Evolutionary conservation across 2,329 filamentous ascomycete species (phyloP), one percentile per base, ranked within the genome.

Genomic region (Colletotrichum siamense): DNA sequence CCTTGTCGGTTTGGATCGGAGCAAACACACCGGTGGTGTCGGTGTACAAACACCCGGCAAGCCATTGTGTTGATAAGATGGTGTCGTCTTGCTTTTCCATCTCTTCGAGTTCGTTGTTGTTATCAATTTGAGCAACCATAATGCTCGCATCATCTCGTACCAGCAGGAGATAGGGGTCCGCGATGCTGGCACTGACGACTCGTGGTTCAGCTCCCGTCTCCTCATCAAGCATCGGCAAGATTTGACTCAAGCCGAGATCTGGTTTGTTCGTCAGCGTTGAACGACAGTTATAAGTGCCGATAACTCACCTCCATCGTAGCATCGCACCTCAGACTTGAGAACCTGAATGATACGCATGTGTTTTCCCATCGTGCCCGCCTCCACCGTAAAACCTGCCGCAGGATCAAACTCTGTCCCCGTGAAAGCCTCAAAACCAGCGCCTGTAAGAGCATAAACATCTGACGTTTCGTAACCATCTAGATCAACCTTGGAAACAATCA

Each of bases 161-260:
- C 16, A 99, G 90, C 3, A 98, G 87, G 15, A 99, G 85, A 81
- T 96, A 98, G 0, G 95, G 95, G 79, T 99, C 96, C 24, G 92
- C 92, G 80, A 99, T 96, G 82, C 95, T 98, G 49, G 95, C 94
- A 81, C 92, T 94, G 62, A 96, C 87, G 57, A 97, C 94, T 69
- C 93, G 91, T 6, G 95, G 93, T 80, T 98, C 95, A 24, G 91
- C 93, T 15, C 94, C 96, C 0, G 94, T 96, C 78, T 97, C 95
- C 80, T 98, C 97, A 80, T 99, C 97, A 77, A 95, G 91, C 91
- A 99, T 95, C 1, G 96, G 95, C 66, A 98, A 90, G 71, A 99
- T 99, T 81, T 99, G 96, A 62, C 94, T 93, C 69, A 99, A 90
- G 13, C 94, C 95, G 75, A 99, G 91, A 83, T 98, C 64, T 67